phyloP scores from a whole-genome alignment of 1,284 basidiomycete species.

The Fomitopsis betulina region DNA sequence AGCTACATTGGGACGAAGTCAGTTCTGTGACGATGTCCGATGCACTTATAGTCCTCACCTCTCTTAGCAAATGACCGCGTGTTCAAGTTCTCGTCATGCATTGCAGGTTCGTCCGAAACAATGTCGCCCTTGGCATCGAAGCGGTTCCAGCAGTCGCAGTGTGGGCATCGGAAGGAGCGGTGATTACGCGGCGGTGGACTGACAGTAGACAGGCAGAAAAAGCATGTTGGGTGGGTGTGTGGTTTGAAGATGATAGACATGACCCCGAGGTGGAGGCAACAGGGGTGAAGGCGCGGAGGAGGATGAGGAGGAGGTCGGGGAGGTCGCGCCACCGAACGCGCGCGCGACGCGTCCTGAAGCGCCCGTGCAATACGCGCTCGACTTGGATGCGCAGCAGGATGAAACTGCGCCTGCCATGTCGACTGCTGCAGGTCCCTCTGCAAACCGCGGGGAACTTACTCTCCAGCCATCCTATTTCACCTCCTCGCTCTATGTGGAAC shows the following conservation, averaged over 20 bases:
- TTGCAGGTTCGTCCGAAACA: slow-evolving; percentile 80
- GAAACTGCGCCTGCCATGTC: slow-evolving; percentile 29
- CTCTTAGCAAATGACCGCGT: slow-evolving; percentile 65
- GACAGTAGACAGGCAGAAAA: slow-evolving; percentile 59
- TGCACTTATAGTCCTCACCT: slow-evolving; percentile 40
- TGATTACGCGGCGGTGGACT: slow-evolving; percentile 40
- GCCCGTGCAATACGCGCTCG: background rate
- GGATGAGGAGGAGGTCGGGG: background rate
- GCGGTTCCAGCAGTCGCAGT: slow-evolving; percentile 71
- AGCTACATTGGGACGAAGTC: slow-evolving; percentile 33
- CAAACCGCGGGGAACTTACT: slow-evolving; percentile 49
- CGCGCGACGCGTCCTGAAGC: slow-evolving; percentile 5
- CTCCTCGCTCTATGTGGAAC: slow-evolving; percentile 62
- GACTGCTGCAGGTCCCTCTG: slow-evolving; percentile 36
- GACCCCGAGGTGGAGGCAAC: background rate
- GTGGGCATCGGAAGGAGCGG: slow-evolving; percentile 56
- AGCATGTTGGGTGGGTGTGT: slow-evolving; percentile 41
- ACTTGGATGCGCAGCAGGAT: background rate
- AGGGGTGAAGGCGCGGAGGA: background rate
- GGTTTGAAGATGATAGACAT: slow-evolving; percentile 33
- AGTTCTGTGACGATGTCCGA: slow-evolving; percentile 2
- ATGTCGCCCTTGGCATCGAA: slow-evolving; percentile 71
- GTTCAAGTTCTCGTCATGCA: slow-evolving; percentile 78
- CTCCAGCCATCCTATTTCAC: slow-evolving; percentile 74
- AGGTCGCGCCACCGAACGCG: slow-evolving; percentile 16